Evolutionary conservation across 1,284 basidiomycete genomes (phyloP), one percentile per base, ranked within the genome.

Genomic region (Pseudozyma thailandica): DNA sequence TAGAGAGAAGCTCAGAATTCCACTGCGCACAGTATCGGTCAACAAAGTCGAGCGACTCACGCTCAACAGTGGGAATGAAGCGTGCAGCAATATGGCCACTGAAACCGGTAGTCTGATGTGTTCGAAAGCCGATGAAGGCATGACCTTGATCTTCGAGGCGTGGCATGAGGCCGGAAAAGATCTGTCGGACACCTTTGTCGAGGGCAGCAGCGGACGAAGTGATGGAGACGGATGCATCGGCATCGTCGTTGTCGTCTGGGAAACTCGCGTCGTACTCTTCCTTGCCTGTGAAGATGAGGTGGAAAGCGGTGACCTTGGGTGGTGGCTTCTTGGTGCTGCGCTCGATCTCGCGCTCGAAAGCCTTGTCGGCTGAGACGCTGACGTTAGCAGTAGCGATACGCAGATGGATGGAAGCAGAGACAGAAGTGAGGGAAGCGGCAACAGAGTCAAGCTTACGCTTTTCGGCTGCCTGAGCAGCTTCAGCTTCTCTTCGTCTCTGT

Each of bases 51-150:
- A 97, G 90, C 0, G 92, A 92, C 84, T 98, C 95, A 69, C 95
- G 88, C 84, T 98, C 95, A 2, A 98, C 95, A 0, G 95, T 98
- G 0, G 94, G 93, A 60, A 98, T 96, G 81, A 98, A 98, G 8
- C 94, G 87, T 2, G 92, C 90, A 2, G 93, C 89, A 83, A 98
- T 89, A 77, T 95, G 93, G 0, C 94, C 94, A 4, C 92, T 92
- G 42, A 96, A 89, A 46, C 94, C 93, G 2, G 94, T 96, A 6
- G 94, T 96, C 84, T 98, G 95, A 21, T 88, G 90, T 6, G 93
- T 94, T 18, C 79, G 76, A 74, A 83, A 83, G 12, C 84, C 84
- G 50, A 84, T 84, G 43, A 83, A 84, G 39, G 84, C 81, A 28
- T 82, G 68, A 3, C 82, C 83, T 39, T 81, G 75, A 23, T 60